Evolutionary conservation across 495 filamentous ascomycete genomes (phyloP).

Genomic region (Clohesyomyces aquaticus): DNA sequence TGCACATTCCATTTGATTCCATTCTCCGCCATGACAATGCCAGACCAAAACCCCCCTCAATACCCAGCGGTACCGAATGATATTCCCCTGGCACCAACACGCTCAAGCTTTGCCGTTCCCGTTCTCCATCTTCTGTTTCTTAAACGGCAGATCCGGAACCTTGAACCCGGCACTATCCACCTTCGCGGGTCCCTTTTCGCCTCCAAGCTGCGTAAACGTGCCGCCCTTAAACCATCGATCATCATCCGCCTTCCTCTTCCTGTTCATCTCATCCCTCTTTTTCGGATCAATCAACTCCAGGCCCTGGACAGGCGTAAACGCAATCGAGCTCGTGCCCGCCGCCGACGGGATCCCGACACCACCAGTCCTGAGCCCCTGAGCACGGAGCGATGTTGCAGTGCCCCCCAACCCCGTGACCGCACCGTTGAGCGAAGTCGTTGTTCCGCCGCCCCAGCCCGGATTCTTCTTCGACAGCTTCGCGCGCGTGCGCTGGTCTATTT

Average conservation of each 20-base stretch:
- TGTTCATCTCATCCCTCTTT: conserved; percentile 69
- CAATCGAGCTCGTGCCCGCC: conserved; percentile 78
- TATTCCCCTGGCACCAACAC: not conserved
- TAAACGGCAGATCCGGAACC: conserved; percentile 46
- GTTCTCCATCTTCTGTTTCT: conserved; percentile 42
- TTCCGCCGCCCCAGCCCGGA: conserved; percentile 85
- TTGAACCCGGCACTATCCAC: conserved; percentile 49
- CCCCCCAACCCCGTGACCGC: conserved; percentile 73
- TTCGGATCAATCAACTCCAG: conserved; percentile 96
- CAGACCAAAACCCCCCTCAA: not conserved
- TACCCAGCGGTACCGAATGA: not conserved
- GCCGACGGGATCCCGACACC: conserved; percentile 65
- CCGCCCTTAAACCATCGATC: conserved; percentile 96
- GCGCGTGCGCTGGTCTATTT: conserved; percentile 90
- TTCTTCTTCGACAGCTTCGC: conserved; percentile 94
- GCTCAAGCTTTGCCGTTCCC: not conserved
- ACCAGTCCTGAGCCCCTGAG: conserved; percentile 71
- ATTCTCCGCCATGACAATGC: not conserved
- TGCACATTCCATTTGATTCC: not conserved
- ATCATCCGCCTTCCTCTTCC: conserved; percentile 91
- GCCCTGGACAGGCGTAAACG: conserved; percentile 93
- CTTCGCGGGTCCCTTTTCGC: conserved; percentile 44
- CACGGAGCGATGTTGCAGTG: conserved; percentile 67
- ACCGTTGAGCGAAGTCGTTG: conserved; percentile 56
- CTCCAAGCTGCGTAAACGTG: conserved; percentile 88